Conservation (phyloP, 305 asterid species). For the Solanum hybrid region DNA sequence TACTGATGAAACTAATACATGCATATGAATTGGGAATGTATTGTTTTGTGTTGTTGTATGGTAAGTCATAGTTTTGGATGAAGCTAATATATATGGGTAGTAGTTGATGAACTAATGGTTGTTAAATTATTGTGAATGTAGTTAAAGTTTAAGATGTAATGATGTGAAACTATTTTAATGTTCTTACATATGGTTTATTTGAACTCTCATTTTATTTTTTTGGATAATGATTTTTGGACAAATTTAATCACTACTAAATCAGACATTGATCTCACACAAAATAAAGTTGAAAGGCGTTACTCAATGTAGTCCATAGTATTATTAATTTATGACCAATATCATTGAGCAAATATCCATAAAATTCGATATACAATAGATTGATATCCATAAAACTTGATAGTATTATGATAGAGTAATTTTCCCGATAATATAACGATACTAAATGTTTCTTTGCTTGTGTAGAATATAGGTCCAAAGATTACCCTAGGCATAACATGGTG, state of each 20-base stretch:
- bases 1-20: not conserved
- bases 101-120: not conserved
- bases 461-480: not conserved
- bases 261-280: not conserved
- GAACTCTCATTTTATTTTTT: not conserved
- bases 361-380: not conserved
- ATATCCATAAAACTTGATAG: not conserved
- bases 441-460: not conserved
- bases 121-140: not conserved
- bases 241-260: not conserved
- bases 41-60: not conserved
- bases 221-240: not conserved
- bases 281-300: not conserved
- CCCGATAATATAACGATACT: not conserved
- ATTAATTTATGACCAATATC: too few relatives aligned
- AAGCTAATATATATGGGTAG: not conserved
- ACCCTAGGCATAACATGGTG: not conserved
- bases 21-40: not conserved
- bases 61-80: not conserved
- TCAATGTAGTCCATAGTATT: not conserved
- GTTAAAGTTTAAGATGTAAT: not conserved
- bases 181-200: not conserved
- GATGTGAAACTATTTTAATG: not conserved
- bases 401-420: not conserved
- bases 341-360: not conserved